Evolutionary conservation across 2,329 filamentous ascomycete genomes (phyloP).

Genomic region (Xylaria hypoxylon): DNA sequence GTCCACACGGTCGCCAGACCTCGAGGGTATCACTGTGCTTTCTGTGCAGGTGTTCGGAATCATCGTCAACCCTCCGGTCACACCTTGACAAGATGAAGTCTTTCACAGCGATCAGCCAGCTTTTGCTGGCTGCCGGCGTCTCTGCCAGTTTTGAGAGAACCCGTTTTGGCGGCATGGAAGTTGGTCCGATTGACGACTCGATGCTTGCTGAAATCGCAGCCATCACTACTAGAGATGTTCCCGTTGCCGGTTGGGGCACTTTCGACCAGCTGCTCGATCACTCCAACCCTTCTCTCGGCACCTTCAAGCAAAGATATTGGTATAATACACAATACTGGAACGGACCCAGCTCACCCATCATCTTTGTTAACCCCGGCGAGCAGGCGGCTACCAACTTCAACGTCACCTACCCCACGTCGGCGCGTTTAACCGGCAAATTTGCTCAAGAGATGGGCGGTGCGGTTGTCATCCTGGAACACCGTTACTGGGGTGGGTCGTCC

Average conservation of each 20-base stretch:
- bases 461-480: conserved; percentile 57
- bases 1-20: conserved; percentile 19
- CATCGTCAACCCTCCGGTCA: conserved; percentile 25
- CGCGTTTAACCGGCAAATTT: conserved; percentile 54
- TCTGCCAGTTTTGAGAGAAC: conserved; percentile 45
- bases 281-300: conserved; percentile 54
- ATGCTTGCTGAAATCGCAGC: conserved; percentile 28
- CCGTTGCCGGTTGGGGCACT: conserved; percentile 46
- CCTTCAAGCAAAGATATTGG: conserved; percentile 58
- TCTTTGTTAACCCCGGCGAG: conserved; percentile 58
- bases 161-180: conserved; percentile 44
- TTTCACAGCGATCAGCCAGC: conserved; percentile 41
- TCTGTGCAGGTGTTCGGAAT: conserved; percentile 31
- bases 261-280: conserved; percentile 59
- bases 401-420: conserved; percentile 57
- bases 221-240: conserved; percentile 27
- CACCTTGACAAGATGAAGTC: conserved; percentile 47
- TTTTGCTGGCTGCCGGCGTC: conserved; percentile 47
- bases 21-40: conserved; percentile 23
- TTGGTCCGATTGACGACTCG: conserved; percentile 47
- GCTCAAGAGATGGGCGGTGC: conserved; percentile 56
- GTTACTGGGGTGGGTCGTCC: conserved; percentile 58
- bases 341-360: conserved; percentile 56
- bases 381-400: conserved; percentile 52
- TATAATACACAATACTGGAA: conserved; percentile 56